phyloP scores from a whole-genome alignment of 2,329 filamentous ascomycete species.

The Stagonosporopsis vannaccii region DNA sequence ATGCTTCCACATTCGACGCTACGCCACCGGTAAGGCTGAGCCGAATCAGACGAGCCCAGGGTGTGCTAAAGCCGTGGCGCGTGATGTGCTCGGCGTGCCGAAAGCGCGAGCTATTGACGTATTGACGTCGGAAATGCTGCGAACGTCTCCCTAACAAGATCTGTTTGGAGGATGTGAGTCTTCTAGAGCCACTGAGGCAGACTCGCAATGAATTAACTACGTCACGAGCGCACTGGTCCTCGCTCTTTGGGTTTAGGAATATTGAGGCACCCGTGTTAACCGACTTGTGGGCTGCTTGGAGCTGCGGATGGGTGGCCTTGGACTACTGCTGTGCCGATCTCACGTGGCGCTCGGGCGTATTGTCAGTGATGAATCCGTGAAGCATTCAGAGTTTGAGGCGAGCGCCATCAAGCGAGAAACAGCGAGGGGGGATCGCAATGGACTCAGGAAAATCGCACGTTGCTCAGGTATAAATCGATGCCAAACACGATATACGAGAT shows the following conservation, averaged over 20 bases:
- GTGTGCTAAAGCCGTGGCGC: constrained; percentile 9
- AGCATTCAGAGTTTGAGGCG: constrained; percentile 13
- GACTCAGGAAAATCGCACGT: not conserved
- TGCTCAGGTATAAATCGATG: not conserved
- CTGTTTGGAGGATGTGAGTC: constrained; percentile 7
- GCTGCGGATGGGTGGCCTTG: constrained; percentile 26
- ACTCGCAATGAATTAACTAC: constrained; percentile 16
- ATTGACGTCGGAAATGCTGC: constrained; percentile 8
- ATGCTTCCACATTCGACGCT: constrained; percentile 15
- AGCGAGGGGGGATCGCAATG: not conserved
- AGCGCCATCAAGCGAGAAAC: not conserved
- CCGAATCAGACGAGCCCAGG: not conserved
- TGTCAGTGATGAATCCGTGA: constrained; percentile 1
- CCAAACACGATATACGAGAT: not conserved
- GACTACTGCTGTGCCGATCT: constrained; percentile 21
- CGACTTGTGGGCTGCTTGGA: constrained; percentile 24
- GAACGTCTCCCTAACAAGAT: constrained; percentile 1
- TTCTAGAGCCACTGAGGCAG: constrained; percentile 13
- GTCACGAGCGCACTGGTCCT: constrained; percentile 29
- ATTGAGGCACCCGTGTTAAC: constrained; percentile 27
- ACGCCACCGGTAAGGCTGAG: constrained; percentile 21
- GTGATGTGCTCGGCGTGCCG: constrained; percentile 11
- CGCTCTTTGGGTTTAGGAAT: constrained; percentile 12
- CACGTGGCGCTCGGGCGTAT: constrained; percentile 20
- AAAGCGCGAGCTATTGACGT: constrained; percentile 18